Percentiles rank a stretch among this genome's conserved stretches.
phyloP scores from a whole-genome alignment of 2,329 filamentous ascomycete species.

The Cryphonectria carpinicola region DNA sequence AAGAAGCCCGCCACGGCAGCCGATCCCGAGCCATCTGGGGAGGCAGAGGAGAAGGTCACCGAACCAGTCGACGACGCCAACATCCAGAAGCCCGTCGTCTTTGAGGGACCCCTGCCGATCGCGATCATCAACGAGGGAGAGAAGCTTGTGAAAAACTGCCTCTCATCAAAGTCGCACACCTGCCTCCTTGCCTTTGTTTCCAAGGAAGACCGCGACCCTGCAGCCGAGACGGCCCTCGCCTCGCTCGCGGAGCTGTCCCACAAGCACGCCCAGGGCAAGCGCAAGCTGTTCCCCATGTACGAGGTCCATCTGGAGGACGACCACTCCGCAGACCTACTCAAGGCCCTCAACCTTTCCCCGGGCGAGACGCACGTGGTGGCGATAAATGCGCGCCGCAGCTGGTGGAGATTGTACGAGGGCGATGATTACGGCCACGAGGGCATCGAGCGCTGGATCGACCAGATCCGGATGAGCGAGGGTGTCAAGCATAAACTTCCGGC shows the following conservation, averaged over 20 bases:
- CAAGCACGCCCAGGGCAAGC: slow-evolving; percentile 70
- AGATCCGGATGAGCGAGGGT: slow-evolving; percentile 87
- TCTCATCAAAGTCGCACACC: slow-evolving; percentile 75
- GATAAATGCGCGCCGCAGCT: slow-evolving; percentile 80
- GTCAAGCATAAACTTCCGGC: slow-evolving; percentile 75
- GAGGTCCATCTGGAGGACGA: slow-evolving; percentile 67
- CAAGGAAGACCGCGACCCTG: slow-evolving; percentile 48
- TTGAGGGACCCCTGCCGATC: slow-evolving; percentile 65
- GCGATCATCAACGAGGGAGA: slow-evolving; percentile 65
- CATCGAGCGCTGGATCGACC: slow-evolving; percentile 86
- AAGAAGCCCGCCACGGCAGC: slow-evolving; percentile 38
- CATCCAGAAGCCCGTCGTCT: slow-evolving; percentile 52
- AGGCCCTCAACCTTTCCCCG: slow-evolving; percentile 62
- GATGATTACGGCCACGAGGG: slow-evolving; percentile 59
- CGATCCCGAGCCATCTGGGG: slow-evolving; percentile 41
- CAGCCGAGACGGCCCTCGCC: slow-evolving; percentile 60
- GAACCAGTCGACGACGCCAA: slow-evolving; percentile 48
- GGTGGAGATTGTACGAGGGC: slow-evolving; percentile 78
- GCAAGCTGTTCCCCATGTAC: slow-evolving; percentile 82
- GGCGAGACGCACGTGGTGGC: slow-evolving; percentile 74
- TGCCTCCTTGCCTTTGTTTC: slow-evolving; percentile 81
- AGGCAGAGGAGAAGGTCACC: slow-evolving; percentile 44
- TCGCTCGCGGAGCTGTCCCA: slow-evolving; percentile 74
- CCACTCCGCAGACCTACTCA: slow-evolving; percentile 58
- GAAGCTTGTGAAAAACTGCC: slow-evolving; percentile 71